Evolutionary conservation across 208 protist genomes (phyloP), one percentile per base, ranked within the genome.

Genomic region (Naegleria lovaniensis): DNA sequence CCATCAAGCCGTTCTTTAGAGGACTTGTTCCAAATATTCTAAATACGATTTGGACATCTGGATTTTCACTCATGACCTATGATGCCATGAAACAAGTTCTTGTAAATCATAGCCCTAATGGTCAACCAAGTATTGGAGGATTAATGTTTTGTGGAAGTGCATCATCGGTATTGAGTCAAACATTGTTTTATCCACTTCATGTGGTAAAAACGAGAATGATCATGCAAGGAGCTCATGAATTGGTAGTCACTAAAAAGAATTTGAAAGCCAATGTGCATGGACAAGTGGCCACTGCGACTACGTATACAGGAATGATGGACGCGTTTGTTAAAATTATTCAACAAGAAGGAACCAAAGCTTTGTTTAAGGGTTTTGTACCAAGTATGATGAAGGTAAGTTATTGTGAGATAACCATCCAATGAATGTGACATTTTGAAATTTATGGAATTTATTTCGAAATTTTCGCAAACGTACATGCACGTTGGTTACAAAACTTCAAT

Each of bases 301-400:
- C 9, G 0, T 79, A 79, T 33, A 79, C 19, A 36, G 67, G 67
- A 36, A 36, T 79, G 67, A 79, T 79, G 7, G 67, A 79, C n/a
- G 67, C 67, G 3, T 51, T 55, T 58, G 43, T 39, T 11, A 58
- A 88, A 39, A 88, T 58, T 51, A n/a, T 88, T 13, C 19, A 88
- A 58, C 15, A 88, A 19, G 85, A 88, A 88, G 85, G 85, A 38
- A 39, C 6, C 0, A 39, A 6, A 9, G 85, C n/a, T 13, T 15
- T 88, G 16, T 88, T 39, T 43, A 88, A 88, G 33, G 85, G 85
- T 11, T 88, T 58, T 58, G 29, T 52, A n/a, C 41, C 41, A n/a
- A 59, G 16, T 19, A 6, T 88, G 4, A n/a, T 88, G 6, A 88
- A 88, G 43, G 43, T 48, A 48, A 48, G 43, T 48, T n/a, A n/a